These are phyloP conservation scores for Lactarius psammicola DNA, from an alignment of 768 basidiomycete genomes.

Conservation along the genomic window DNA sequence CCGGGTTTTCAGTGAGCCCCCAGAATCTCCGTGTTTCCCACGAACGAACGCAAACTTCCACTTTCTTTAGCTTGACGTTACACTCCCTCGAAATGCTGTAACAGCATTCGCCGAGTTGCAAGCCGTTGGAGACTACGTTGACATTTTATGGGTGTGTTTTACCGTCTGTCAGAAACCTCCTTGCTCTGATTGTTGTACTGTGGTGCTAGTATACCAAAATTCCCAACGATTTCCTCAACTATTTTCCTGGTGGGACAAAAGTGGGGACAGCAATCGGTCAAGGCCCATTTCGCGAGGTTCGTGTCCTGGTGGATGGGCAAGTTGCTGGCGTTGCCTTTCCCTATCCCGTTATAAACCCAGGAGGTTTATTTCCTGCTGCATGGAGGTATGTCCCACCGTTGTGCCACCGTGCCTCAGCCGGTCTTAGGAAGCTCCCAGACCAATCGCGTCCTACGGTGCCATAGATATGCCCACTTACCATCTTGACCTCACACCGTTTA, in stretches of 20 bases:
- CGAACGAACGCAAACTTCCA: not conserved
- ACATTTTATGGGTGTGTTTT: conserved; percentile 72
- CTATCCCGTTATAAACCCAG: conserved; percentile 34
- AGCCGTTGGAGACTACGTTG: conserved; percentile 60
- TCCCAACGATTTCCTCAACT: conserved; percentile 55
- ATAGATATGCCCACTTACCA: not conserved
- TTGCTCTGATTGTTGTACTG: not conserved
- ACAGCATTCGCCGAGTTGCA: conserved; percentile 67
- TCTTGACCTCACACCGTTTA: not conserved
- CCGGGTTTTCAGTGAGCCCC: conserved; percentile 54
- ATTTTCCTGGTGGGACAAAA: conserved; percentile 52
- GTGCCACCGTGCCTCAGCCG: not conserved
- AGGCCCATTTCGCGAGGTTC: conserved; percentile 63
- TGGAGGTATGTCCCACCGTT: conserved; percentile 52
- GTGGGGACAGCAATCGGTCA: no score
- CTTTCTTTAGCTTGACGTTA: conserved; percentile 55
- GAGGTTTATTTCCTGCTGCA: conserved; percentile 51
- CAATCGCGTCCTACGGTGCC: conserved; percentile 42
- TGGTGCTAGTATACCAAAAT: conserved; percentile 59
- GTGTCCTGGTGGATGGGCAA: conserved; percentile 54
- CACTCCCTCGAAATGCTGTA: conserved; percentile 66
- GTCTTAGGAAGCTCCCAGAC: conserved; percentile 38
- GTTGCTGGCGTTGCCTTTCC: conserved; percentile 60
- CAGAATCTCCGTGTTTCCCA: not conserved
- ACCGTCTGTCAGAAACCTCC: not conserved